Evolutionary conservation across 1,139 yeast species (phyloP).

Genomic region (Eremothecium gossypii): DNA sequence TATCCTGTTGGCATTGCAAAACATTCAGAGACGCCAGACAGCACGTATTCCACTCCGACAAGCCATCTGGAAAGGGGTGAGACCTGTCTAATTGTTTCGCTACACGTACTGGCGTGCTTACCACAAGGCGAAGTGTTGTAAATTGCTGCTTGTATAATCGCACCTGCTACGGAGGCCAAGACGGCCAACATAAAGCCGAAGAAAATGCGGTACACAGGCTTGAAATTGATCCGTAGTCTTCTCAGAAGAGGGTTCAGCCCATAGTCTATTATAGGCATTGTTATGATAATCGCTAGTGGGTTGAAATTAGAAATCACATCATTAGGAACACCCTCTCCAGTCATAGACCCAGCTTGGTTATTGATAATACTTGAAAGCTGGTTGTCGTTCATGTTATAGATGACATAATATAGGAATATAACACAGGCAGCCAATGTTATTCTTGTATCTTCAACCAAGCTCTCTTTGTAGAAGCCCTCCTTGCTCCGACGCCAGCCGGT

Average conservation of each 20-base stretch:
- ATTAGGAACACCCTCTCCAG: conserved; percentile 59
- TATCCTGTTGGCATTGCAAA: conserved; percentile 60
- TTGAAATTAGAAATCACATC: conserved; percentile 62
- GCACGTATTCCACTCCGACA: conserved; percentile 41
- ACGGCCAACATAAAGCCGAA: conserved; percentile 69
- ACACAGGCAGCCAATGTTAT: conserved; percentile 52
- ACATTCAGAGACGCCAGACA: conserved; percentile 60
- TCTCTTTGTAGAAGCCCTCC: conserved; percentile 10
- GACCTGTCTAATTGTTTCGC: conserved; percentile 33
- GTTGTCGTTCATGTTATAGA: conserved; percentile 56
- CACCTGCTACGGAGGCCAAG: conserved; percentile 68
- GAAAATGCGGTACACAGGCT: conserved; percentile 64
- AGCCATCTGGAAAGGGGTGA: conserved; percentile 50
- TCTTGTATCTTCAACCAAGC: conserved; percentile 51
- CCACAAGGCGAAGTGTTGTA: conserved; percentile 75
- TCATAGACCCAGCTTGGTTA: conserved; percentile 60
- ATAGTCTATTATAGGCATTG: conserved; percentile 56
- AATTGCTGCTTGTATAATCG: conserved; percentile 66
- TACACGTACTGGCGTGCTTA: conserved; percentile 41
- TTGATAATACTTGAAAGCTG: conserved; percentile 57
- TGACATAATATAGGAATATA: conserved; percentile 52
- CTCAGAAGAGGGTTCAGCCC: conserved; percentile 51
- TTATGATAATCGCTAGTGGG: conserved; percentile 54
- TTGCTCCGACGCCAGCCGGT: conserved; percentile 15
- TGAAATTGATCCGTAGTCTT: conserved; percentile 45